A percentile compares a stretch with the other conserved stretches of the same genome.
Conservation (phyloP, 2,329 filamentous ascomycete genomes). For the Colletotrichum eremochloae region DNA sequence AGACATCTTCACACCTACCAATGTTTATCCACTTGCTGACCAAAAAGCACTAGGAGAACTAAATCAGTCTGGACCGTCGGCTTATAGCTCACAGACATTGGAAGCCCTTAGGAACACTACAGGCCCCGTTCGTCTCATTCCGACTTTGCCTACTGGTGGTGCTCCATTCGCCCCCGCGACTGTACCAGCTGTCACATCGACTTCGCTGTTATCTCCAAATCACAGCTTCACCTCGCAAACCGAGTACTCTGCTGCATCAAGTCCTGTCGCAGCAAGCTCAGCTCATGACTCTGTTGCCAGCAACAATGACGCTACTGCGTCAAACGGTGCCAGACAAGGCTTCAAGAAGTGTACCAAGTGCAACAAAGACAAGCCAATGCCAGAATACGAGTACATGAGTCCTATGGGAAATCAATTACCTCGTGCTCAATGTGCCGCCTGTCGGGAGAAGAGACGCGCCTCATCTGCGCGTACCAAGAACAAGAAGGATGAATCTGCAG, state of each 20-base stretch:
- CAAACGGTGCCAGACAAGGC: neutral
- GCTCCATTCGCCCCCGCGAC: no score
- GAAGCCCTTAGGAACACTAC: neutral
- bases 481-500: neutral
- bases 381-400: neutral
- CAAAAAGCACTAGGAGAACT: neutral
- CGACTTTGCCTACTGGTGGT: neutral
- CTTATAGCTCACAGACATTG: neutral
- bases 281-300: neutral
- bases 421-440: slow-evolving; percentile 6
- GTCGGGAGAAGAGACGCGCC: slow-evolving; percentile 18
- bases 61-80: neutral
- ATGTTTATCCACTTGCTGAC: accelerated
- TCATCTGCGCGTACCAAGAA: slow-evolving; percentile 11
- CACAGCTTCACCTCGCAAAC: neutral
- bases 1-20: neutral
- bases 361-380: neutral
- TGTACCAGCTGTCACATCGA: neutral
- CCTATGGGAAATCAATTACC: neutral
- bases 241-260: no score
- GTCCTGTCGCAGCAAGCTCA: no score
- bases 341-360: slow-evolving; percentile 21
- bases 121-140: neutral
- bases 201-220: no score
- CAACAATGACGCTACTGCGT: no score